Evolutionary conservation across 2,329 filamentous ascomycete species (phyloP).

Genomic region (Xenosphaeropsis pyriputrescens): DNA sequence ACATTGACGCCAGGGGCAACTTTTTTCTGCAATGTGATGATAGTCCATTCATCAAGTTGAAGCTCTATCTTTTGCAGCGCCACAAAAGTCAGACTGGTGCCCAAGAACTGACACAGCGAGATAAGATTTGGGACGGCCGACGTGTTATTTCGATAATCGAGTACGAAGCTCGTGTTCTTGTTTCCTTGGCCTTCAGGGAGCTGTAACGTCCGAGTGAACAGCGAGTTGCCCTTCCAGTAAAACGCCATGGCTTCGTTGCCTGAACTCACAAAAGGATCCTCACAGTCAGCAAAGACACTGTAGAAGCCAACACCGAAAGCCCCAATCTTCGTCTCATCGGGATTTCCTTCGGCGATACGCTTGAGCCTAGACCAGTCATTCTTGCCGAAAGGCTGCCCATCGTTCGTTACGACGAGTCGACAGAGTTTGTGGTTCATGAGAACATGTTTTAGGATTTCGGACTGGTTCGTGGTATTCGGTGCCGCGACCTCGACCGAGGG

Average conservation of each 20-base stretch:
- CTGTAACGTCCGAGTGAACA: slow-evolving; percentile 79
- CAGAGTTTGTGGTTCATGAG: slow-evolving; percentile 75
- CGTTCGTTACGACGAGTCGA: slow-evolving; percentile 81
- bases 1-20: slow-evolving; percentile 63
- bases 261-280: slow-evolving; percentile 92
- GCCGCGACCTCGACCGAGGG: slow-evolving; percentile 66
- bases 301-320: slow-evolving; percentile 98
- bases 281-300: slow-evolving; percentile 95
- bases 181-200: slow-evolving; percentile 52
- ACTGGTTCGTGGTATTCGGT: slow-evolving; percentile 45
- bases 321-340: slow-evolving; percentile 97
- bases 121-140: slow-evolving; percentile 77
- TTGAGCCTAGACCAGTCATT: slow-evolving; percentile 92
- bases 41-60: slow-evolving; percentile 74
- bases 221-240: slow-evolving; percentile 97
- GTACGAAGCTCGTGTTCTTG: slow-evolving; percentile 74
- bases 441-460: slow-evolving; percentile 66
- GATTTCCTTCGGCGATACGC: slow-evolving; percentile 96
- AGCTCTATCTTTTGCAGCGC: slow-evolving; percentile 78
- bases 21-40: slow-evolving; percentile 72
- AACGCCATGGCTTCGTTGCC: slow-evolving; percentile 92
- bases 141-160: slow-evolving; percentile 83
- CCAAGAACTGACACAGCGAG: slow-evolving; percentile 80
- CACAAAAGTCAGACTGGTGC: slow-evolving; percentile 92
- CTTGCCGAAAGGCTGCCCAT: slow-evolving; percentile 74